These are phyloP conservation scores for Ilex aquifolium DNA, from an alignment of 257 asterid species.

Conservation along the genomic window DNA sequence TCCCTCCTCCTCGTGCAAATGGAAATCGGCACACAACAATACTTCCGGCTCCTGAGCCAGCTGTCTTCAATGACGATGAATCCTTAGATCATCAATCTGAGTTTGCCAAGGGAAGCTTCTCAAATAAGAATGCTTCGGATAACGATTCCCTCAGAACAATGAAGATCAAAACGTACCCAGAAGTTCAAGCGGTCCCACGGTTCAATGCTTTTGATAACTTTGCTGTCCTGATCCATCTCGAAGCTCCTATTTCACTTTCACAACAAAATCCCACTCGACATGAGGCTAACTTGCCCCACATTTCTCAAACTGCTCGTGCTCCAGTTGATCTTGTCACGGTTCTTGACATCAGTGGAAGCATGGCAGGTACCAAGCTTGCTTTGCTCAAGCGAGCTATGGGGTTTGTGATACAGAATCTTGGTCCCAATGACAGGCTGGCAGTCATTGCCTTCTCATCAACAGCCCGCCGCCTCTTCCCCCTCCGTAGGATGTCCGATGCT, in stretches of 20 bases:
- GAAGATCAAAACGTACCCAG: conserved; percentile 55
- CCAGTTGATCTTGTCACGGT: conserved; percentile 97
- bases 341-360: conserved; percentile 96
- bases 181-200: conserved; percentile 57
- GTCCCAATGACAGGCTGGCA: conserved; percentile 83
- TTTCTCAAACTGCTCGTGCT: conserved; percentile 62
- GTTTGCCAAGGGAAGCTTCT: conserved; percentile 21
- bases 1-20: conserved; percentile 67
- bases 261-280: conserved; percentile 26
- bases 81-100: conserved; percentile 46
- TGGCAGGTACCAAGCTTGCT: conserved; percentile 98
- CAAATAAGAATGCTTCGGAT: conserved; percentile 18
- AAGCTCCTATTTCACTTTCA: conserved; percentile 70
- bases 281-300: conserved; percentile 25
- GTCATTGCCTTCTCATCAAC: conserved; percentile 97
- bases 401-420: conserved; percentile 88
- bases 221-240: conserved; percentile 63
- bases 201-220: conserved; percentile 38
- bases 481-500: conserved; percentile 76
- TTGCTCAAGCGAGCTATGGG: conserved; percentile 98
- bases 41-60: conserved; percentile 69
- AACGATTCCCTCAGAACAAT: conserved; percentile 37
- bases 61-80: conserved; percentile 82
- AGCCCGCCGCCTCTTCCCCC: conserved; percentile 89
- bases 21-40: conserved; percentile 34